These are phyloP conservation scores for Triangularia verruculosa DNA, from an alignment of 2,329 filamentous ascomycete genomes.

Conservation along the genomic window DNA sequence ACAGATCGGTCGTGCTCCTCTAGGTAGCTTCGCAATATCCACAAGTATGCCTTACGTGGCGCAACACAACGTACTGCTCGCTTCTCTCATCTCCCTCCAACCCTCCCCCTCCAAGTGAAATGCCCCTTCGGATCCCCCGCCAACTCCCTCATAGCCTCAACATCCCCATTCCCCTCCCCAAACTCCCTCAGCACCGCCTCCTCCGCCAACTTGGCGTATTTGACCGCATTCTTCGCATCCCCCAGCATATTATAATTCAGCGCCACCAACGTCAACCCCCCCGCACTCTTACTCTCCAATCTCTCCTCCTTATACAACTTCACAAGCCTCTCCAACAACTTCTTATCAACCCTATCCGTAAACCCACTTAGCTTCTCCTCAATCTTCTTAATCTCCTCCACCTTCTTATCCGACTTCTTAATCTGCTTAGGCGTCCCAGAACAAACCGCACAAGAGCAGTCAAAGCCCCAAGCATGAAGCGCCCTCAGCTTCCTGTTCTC, in stretches of 20 bases:
- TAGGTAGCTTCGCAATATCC: too few relatives aligned
- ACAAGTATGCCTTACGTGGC: too few relatives aligned
- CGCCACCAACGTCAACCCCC: constrained; percentile 38
- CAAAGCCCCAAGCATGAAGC: constrained; percentile 19
- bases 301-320: constrained; percentile 36
- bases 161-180: constrained; percentile 34
- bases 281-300: constrained; percentile 37
- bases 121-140: constrained; percentile 32
- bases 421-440: constrained; percentile 6
- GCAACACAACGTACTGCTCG: too few relatives aligned
- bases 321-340: constrained; percentile 33
- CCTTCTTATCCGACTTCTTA: constrained; percentile 32
- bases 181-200: constrained; percentile 36
- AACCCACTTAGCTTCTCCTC: constrained; percentile 28
- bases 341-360: constrained; percentile 20
- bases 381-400: constrained; percentile 30
- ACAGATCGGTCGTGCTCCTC: too few relatives aligned
- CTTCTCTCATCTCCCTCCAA: background rate
- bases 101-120: constrained; percentile 22
- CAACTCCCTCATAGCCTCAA: constrained; percentile 35
- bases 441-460: constrained; percentile 19
- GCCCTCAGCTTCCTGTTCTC: constrained; percentile 31
- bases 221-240: constrained; percentile 28
- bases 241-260: constrained; percentile 38
- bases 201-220: constrained; percentile 34